Conservation (phyloP, 2,329 filamentous ascomycete species). For the Colletotrichum siamense region DNA sequence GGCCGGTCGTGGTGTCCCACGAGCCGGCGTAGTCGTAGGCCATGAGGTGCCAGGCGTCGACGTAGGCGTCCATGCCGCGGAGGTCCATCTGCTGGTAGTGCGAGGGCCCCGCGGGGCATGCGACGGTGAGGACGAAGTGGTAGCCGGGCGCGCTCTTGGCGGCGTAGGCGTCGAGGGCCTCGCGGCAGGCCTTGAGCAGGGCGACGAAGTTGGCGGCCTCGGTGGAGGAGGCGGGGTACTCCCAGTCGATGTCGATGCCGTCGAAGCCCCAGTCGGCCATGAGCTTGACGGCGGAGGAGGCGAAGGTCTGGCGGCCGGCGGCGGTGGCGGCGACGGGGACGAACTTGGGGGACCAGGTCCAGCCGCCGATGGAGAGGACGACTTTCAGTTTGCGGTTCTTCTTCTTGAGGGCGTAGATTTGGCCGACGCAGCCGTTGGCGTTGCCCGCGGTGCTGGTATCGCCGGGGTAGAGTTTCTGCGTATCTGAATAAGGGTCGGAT, state of each 20-base stretch:
- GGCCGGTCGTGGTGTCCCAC: slow-evolving; percentile 67
- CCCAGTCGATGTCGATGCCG: slow-evolving; percentile 64
- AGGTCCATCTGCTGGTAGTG: slow-evolving; percentile 59
- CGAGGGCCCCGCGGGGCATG: slow-evolving; percentile 50
- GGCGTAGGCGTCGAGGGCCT: slow-evolving; percentile 49
- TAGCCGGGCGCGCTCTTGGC: slow-evolving; percentile 42
- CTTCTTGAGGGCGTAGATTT: slow-evolving; percentile 79
- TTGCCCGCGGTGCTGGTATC: slow-evolving; percentile 70
- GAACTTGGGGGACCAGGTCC: slow-evolving; percentile 77
- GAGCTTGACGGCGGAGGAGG: slow-evolving; percentile 69
- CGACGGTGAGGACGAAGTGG: slow-evolving; percentile 57
- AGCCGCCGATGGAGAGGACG: slow-evolving; percentile 83
- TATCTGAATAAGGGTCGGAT: slow-evolving; percentile 67
- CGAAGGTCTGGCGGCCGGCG: slow-evolving; percentile 69
- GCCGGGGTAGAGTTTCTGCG: slow-evolving; percentile 68
- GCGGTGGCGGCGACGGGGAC: slow-evolving; percentile 65
- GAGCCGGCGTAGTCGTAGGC: slow-evolving; percentile 74
- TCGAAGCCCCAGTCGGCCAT: slow-evolving; percentile 71
- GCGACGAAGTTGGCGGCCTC: slow-evolving; percentile 48
- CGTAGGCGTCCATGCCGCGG: slow-evolving; percentile 57
- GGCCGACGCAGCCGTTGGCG: slow-evolving; percentile 79
- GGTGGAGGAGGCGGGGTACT: slow-evolving; percentile 47
- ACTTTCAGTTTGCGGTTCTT: slow-evolving; percentile 77
- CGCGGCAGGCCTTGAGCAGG: slow-evolving; percentile 47
- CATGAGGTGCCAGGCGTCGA: slow-evolving; percentile 70